Conservation (phyloP, 805 yeast genomes). For the Candida sithepensis region DNA sequence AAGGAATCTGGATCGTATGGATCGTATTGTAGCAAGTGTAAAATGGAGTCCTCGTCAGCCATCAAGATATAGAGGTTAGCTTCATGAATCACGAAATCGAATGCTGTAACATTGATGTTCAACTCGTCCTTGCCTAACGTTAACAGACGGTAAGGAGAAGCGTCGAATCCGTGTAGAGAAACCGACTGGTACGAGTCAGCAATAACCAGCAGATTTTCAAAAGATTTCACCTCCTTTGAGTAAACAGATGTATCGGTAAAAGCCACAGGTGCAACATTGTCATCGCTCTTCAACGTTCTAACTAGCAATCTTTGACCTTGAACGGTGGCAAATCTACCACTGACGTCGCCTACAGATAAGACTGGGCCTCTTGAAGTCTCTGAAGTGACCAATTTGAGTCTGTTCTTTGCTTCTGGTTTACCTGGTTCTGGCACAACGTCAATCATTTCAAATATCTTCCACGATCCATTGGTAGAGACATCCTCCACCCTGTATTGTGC, state of each 20-base stretch:
- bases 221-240: slow-evolving; percentile 73
- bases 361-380: slow-evolving; percentile 85
- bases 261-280: slow-evolving; percentile 87
- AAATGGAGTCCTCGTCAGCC: slow-evolving; percentile 62
- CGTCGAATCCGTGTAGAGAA: slow-evolving; percentile 85
- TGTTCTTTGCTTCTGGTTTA: slow-evolving; percentile 76
- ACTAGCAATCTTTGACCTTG: slow-evolving; percentile 84
- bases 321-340: slow-evolving; percentile 77
- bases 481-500: slow-evolving; percentile 77
- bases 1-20: slow-evolving; percentile 86
- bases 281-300: slow-evolving; percentile 72
- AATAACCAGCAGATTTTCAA: slow-evolving; percentile 74
- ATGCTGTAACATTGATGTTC: slow-evolving; percentile 56
- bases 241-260: slow-evolving; percentile 83
- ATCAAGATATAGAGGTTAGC: slow-evolving; percentile 63
- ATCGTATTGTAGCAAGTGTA: slow-evolving; percentile 80
- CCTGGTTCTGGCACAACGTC: slow-evolving; percentile 89
- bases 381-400: slow-evolving; percentile 64
- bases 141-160: slow-evolving; percentile 89
- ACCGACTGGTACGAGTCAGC: slow-evolving; percentile 80
- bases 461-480: slow-evolving; percentile 71
- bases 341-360: slow-evolving; percentile 68
- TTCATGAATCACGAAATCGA: slow-evolving; percentile 74
- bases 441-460: slow-evolving; percentile 68
- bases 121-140: slow-evolving; percentile 71